Conservation (phyloP, 495 filamentous ascomycete species). For the Penicillium cosmopolitanum region DNA sequence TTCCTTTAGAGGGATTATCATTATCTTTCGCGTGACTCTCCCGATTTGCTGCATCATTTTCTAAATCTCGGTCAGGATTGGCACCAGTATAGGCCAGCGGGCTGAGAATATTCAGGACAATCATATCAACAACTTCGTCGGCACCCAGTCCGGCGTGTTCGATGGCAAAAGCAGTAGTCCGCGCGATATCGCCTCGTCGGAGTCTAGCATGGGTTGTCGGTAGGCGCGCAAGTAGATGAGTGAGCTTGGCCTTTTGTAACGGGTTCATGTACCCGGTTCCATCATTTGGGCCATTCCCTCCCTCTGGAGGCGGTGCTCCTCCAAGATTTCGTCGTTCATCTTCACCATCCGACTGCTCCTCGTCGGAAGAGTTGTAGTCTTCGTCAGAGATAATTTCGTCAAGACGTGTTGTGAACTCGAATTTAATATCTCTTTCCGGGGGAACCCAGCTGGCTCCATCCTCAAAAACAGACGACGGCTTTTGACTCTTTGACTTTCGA, state of each 20-base stretch:
- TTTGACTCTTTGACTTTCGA: slow-evolving; percentile 30
- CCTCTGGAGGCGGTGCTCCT: slow-evolving; percentile 56
- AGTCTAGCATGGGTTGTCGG: slow-evolving; percentile 76
- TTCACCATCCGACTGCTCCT: slow-evolving; percentile 83
- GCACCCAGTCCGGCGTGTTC: slow-evolving; percentile 77
- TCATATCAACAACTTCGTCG: slow-evolving; percentile 87
- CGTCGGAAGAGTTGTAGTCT: slow-evolving; percentile 86
- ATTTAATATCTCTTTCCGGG: slow-evolving; percentile 68
- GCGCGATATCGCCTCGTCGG: slow-evolving; percentile 82
- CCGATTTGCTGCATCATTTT: slow-evolving; percentile 29
- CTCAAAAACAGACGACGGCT: slow-evolving; percentile 62
- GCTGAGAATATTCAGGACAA: slow-evolving; percentile 76
- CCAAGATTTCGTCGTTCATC: slow-evolving; percentile 57
- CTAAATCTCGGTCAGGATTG: slow-evolving; percentile 56
- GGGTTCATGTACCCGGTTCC: slow-evolving; percentile 80
- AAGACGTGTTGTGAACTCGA: slow-evolving; percentile 72
- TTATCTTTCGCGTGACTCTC: slow-evolving; percentile 23
- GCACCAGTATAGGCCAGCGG: slow-evolving; percentile 67
- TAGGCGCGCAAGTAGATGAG: slow-evolving; percentile 76
- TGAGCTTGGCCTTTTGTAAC: slow-evolving; percentile 79
- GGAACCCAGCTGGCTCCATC: slow-evolving; percentile 69
- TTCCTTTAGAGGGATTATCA: slow-evolving; percentile 37
- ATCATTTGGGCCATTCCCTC: slow-evolving; percentile 41
- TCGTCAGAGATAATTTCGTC: slow-evolving; percentile 80
- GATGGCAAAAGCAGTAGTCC: slow-evolving; percentile 87